Evolutionary conservation across 2,329 filamentous ascomycete genomes (phyloP).

Genomic region (Xenosphaeropsis pyriputrescens): DNA sequence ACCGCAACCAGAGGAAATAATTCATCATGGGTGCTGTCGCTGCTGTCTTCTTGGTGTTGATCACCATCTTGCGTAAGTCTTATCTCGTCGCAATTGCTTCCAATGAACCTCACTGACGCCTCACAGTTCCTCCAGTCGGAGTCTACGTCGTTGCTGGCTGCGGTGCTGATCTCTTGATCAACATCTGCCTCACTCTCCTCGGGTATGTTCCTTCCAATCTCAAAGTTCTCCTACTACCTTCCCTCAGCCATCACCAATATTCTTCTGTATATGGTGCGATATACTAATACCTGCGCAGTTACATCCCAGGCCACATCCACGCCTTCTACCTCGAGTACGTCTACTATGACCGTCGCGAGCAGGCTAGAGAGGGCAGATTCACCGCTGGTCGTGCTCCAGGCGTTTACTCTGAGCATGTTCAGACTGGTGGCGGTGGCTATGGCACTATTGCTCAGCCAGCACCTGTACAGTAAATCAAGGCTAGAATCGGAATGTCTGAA

Average conservation of each 20-base stretch:
- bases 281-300: conserved; percentile 27
- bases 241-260: too few species aligned
- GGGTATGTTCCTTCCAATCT: conserved; percentile 13
- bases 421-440: conserved; percentile 55
- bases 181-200: conserved; percentile 23
- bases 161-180: conserved; percentile 25
- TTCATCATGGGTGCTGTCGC: conserved; percentile 19
- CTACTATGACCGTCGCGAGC: conserved; percentile 62
- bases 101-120: conserved; percentile 3
- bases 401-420: conserved; percentile 59
- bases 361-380: conserved; percentile 40
- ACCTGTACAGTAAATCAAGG: too few species aligned
- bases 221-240: not conserved
- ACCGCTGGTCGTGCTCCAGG: conserved; percentile 44
- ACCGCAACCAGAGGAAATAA: not conserved
- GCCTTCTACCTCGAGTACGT: conserved; percentile 46
- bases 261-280: too few species aligned
- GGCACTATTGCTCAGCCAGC: conserved; percentile 21
- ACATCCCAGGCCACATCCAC: conserved; percentile 19
- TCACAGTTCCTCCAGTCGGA: conserved; percentile 21
- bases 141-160: conserved; percentile 25
- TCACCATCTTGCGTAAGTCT: conserved; percentile 28
- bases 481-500: too few species aligned
- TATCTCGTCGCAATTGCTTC: conserved; percentile 5
- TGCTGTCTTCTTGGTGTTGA: conserved; percentile 25